Evolutionary conservation across 768 basidiomycete species (phyloP).

Genomic region (Amyloporia xantha): DNA sequence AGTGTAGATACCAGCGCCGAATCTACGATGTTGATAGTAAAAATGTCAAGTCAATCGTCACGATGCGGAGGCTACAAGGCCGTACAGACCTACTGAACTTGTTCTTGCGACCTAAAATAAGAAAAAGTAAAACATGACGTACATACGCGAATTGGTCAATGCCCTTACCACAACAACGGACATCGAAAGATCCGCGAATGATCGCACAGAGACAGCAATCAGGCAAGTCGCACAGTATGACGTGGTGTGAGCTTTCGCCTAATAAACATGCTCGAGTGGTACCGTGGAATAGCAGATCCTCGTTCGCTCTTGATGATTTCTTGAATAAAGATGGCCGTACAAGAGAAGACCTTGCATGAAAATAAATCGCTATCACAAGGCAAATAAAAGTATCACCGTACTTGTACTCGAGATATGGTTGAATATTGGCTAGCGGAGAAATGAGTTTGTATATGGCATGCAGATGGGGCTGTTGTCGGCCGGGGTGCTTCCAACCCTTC

Average conservation of each 20-base stretch:
- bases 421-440: constrained; percentile 35
- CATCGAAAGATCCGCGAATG: constrained; percentile 52
- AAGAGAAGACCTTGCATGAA: too few relatives aligned
- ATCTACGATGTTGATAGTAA: constrained; percentile 30
- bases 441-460: constrained; percentile 47
- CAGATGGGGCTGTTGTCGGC: constrained; percentile 43
- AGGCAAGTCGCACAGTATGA: constrained; percentile 41
- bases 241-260: constrained; percentile 43
- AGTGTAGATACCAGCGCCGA: constrained; percentile 66
- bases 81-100: constrained; percentile 41
- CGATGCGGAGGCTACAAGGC: not conserved
- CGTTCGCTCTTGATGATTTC: constrained; percentile 40
- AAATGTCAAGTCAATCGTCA: not conserved
- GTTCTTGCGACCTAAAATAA: constrained; percentile 40
- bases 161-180: too few relatives aligned
- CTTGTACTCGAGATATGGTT: constrained; percentile 43
- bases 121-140: not conserved
- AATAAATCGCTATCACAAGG: too few relatives aligned
- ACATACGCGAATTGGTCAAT: not conserved
- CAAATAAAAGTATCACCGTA: constrained; percentile 16
- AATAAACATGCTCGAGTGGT: constrained; percentile 52
- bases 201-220: constrained; percentile 53
- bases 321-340: too few relatives aligned
- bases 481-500: constrained; percentile 50
- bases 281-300: constrained; percentile 63